phyloP scores from a whole-genome alignment of 768 basidiomycete genomes.

The Phylloporus sp. region DNA sequence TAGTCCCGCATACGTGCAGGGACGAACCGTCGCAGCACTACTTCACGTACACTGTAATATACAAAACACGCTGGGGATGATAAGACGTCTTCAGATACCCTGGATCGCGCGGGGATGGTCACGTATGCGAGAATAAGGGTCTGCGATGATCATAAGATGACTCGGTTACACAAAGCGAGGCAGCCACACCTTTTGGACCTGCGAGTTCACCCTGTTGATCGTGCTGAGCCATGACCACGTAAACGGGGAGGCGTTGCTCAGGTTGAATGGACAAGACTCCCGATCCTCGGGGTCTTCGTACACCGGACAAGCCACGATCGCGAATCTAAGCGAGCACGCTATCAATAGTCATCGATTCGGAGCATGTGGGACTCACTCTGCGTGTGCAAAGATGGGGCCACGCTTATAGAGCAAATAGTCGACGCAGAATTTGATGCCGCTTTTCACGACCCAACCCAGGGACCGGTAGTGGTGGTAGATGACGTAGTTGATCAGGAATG shows the following conservation, averaged over 20 bases:
- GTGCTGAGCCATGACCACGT: slow-evolving; percentile 97
- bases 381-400: slow-evolving; percentile 92
- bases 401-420: slow-evolving; percentile 93
- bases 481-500: slow-evolving; percentile 86
- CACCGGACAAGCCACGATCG: slow-evolving; percentile 83
- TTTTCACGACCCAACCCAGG: slow-evolving; percentile 94
- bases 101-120: slow-evolving; percentile 78
- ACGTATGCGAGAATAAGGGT: slow-evolving; percentile 89
- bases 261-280: slow-evolving; percentile 54
- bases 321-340: slow-evolving; percentile 67
- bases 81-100: slow-evolving; percentile 48
- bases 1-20: slow-evolving; percentile 92
- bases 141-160: slow-evolving; percentile 37
- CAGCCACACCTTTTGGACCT: slow-evolving; percentile 90
- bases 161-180: not conserved
- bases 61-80: slow-evolving; percentile 70
- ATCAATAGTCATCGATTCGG: not conserved
- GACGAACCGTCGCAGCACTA: slow-evolving; percentile 79
- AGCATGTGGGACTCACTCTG: slow-evolving; percentile 62
- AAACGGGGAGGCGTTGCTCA: slow-evolving; percentile 68
- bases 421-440: slow-evolving; percentile 95
- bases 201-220: slow-evolving; percentile 92
- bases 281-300: slow-evolving; percentile 83
- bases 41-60: slow-evolving; percentile 80
- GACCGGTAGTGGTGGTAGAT: slow-evolving; percentile 94